These are phyloP conservation scores for Calcarisporium arbuscula DNA, from an alignment of 2,329 filamentous ascomycete genomes.

Conservation along the genomic window DNA sequence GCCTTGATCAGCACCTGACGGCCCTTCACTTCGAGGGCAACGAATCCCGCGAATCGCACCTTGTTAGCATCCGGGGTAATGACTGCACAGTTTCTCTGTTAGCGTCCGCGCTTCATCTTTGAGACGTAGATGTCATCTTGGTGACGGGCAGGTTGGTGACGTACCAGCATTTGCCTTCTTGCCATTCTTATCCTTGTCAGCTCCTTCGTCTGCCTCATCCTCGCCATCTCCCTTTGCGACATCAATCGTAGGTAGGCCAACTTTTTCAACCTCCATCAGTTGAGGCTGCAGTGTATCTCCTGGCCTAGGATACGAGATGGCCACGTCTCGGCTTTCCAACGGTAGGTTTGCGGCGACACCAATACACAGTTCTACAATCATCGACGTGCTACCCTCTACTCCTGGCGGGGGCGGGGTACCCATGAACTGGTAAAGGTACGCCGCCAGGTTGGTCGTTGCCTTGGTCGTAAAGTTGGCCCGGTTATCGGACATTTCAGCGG, in stretches of 20 bases:
- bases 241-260: constrained; percentile 56
- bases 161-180: constrained; percentile 44
- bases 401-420: constrained; percentile 71
- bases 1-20: constrained; percentile 71
- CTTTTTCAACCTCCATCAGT: constrained; percentile 84
- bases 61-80: constrained; percentile 43
- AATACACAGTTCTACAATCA: constrained; percentile 89
- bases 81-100: constrained; percentile 31
- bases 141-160: constrained; percentile 13
- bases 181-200: constrained; percentile 36
- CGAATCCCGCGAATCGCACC: constrained; percentile 69
- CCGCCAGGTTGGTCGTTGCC: constrained; percentile 62
- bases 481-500: constrained; percentile 59
- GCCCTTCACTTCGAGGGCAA: constrained; percentile 68
- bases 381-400: constrained; percentile 79
- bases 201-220: constrained; percentile 34
- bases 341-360: constrained; percentile 82
- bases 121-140: neutral
- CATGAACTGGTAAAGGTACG: constrained; percentile 66
- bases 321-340: constrained; percentile 84
- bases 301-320: constrained; percentile 77
- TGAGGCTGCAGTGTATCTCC: constrained; percentile 62
- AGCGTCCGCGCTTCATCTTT: constrained; percentile 17
- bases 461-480: constrained; percentile 62
- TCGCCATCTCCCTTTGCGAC: constrained; percentile 33